Percentiles rank a stretch among this genome's conserved stretches.
phyloP scores from a whole-genome alignment of 2,329 filamentous ascomycete species.

The Claviceps sp. region DNA sequence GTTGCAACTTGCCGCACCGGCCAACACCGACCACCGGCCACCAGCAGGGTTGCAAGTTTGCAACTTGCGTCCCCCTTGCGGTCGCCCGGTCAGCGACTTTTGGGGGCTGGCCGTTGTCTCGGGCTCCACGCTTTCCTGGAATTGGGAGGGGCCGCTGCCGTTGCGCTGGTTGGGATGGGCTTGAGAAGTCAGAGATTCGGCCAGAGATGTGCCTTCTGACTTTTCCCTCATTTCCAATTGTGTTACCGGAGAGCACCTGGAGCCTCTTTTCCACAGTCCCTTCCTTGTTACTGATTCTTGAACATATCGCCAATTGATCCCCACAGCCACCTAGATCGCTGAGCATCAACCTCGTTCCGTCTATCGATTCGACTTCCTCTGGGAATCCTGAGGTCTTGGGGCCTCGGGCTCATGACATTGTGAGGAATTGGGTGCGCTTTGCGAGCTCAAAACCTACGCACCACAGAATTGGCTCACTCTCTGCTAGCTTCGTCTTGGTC shows the following conservation, averaged over 20 bases:
- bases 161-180: background rate
- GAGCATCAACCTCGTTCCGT: no score
- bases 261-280: no score
- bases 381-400: background rate
- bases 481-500: background rate
- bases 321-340: no score
- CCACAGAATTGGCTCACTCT: background rate
- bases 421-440: background rate
- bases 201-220: background rate
- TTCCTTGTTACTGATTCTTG: no score
- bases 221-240: no score
- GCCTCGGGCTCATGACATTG: slow-evolving; percentile 1
- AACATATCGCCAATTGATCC: no score
- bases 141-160: background rate
- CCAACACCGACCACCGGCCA: background rate
- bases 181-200: background rate
- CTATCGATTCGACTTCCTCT: background rate
- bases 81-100: slow-evolving; percentile 18
- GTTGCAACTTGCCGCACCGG: no score
- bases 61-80: background rate
- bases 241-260: no score
- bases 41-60: background rate
- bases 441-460: background rate
- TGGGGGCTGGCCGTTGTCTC: slow-evolving; percentile 10
- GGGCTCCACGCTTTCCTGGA: background rate